Percentiles rank a stretch among this genome's conserved stretches.
These are phyloP conservation scores for Hericium erinaceus DNA, from an alignment of 768 basidiomycete species.

Conservation along the genomic window DNA sequence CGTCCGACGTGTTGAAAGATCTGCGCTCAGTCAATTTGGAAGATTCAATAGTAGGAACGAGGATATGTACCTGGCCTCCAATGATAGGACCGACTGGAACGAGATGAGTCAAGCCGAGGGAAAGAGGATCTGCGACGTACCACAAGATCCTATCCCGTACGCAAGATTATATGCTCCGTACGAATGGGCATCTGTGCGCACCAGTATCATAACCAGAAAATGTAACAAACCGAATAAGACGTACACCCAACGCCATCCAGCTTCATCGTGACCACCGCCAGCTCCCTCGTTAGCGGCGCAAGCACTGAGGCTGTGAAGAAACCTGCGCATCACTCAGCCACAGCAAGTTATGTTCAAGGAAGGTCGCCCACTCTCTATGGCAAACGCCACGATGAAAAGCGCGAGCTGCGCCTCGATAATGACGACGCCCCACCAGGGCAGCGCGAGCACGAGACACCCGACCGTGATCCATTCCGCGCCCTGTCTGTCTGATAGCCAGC, in stretches of 20 bases:
- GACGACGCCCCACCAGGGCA: slow-evolving; percentile 59
- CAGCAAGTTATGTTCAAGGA: too few relatives aligned
- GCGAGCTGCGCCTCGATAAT: slow-evolving; percentile 36
- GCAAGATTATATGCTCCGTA: slow-evolving; percentile 70
- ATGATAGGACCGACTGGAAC: slow-evolving; percentile 59
- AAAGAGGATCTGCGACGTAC: slow-evolving; percentile 28
- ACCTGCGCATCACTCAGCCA: slow-evolving; percentile 25
- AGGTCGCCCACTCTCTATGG: slow-evolving; percentile 41
- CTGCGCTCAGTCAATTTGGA: slow-evolving; percentile 22
- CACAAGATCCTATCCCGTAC: slow-evolving; percentile 53
- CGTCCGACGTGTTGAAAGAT: slow-evolving; percentile 45
- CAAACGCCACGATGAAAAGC: slow-evolving; percentile 40
- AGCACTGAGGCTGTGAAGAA: slow-evolving; percentile 54
- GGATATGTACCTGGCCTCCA: slow-evolving; percentile 47
- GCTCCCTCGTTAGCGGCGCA: slow-evolving; percentile 56
- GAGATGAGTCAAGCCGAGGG: neutral
- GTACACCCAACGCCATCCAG: slow-evolving; percentile 62
- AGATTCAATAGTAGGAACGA: neutral
- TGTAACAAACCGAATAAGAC: slow-evolving; percentile 15
- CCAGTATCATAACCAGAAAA: too few relatives aligned
- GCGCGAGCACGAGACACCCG: slow-evolving; percentile 35
- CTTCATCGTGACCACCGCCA: slow-evolving; percentile 47
- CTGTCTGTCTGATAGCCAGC: slow-evolving; percentile 44
- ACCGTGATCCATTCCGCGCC: slow-evolving; percentile 49
- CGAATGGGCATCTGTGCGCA: slow-evolving; percentile 51